Evolutionary conservation across 2,329 filamentous ascomycete genomes (phyloP), one percentile per base, ranked within the genome.

Genomic region (Fusarium heterosporum): DNA sequence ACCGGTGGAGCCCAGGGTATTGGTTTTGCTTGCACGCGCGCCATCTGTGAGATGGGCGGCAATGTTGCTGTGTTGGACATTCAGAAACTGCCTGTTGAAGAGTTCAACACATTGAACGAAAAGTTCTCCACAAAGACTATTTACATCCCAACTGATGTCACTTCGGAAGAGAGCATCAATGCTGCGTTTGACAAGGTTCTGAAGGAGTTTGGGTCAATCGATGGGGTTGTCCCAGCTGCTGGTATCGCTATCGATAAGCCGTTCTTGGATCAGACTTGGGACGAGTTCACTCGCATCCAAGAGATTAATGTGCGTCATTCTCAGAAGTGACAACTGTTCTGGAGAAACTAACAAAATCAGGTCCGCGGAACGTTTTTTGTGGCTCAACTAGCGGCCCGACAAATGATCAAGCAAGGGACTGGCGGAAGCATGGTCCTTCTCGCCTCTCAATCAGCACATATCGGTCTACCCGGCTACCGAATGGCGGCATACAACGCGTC

Each of bases 161-260:
- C 73, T 0, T 71, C 69, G 11, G 58, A 78, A 60, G 62, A 74
- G 14, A 75, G 74, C 19, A 56, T 78, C 8, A 63, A 70, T 6
- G 48, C 58, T 1, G 70, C 71, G 0, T 77, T 78, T 38, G 62
- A 66, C 0, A 68, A 64, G 34, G 56, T 69, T 1, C 11, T 77
- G 4, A 41, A 63, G 12, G 67, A 63, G n/a, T 66, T 78, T 22
- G 68, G 63, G 1, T 58, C 72, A 1, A 70, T 78, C 6, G 71
- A 78, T 30, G 76, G 76, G 1, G 64, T 70, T 29, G 75, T 78
- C 1, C 75, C 76, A 8, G 73, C 76, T 10, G 78, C 78, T 2
- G 80, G 79, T 3, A 78, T 82, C 40, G 78, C 77, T 8, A 76
- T 81, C 28, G 80, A 82, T 57, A 81, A 81, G 66, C 80, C 80